These are phyloP conservation scores for Raphidocelis subcapitata DNA, from an alignment of 139 green algal species.

Conservation along the genomic window DNA sequence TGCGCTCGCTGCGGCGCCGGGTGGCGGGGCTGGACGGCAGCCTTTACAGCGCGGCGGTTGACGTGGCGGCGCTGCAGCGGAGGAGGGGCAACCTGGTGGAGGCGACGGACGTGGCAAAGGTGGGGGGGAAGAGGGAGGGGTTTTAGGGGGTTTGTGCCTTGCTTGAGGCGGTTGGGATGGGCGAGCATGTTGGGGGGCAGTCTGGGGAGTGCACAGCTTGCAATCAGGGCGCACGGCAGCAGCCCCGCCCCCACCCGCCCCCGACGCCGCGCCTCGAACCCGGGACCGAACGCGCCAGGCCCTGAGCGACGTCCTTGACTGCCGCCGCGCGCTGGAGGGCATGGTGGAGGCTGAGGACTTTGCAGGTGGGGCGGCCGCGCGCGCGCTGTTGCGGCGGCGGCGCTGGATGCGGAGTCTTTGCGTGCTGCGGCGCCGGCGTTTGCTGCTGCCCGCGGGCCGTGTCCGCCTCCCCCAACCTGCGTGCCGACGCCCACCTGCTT, in stretches of 20 bases:
- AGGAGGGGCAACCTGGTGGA: conserved; percentile 59
- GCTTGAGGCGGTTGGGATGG: too few species aligned
- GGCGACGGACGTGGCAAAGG: conserved; percentile 56
- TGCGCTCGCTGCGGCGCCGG: conserved; percentile 39
- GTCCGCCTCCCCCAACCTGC: too few species aligned
- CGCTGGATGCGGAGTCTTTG: too few species aligned
- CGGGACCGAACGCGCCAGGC: conserved; percentile 33
- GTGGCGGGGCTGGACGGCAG: conserved; percentile 60
- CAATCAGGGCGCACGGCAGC: too few species aligned
- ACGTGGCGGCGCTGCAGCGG: conserved; percentile 55
- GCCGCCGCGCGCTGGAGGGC: conserved; percentile 61
- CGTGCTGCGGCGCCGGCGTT: too few species aligned
- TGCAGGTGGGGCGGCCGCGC: conserved; percentile 42
- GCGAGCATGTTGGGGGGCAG: too few species aligned
- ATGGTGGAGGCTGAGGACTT: conserved; percentile 75
- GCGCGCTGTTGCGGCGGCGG: too few species aligned
- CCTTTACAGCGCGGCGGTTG: conserved; percentile 50
- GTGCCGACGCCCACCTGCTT: too few species aligned
- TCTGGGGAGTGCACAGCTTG: too few species aligned
- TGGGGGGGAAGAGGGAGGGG: conserved; percentile 4
- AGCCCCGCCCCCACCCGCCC: too few species aligned
- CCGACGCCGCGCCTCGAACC: background rate
- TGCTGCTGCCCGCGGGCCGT: too few species aligned
- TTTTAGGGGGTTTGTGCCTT: background rate
- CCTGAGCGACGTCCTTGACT: conserved; percentile 58